phyloP scores from a whole-genome alignment of 805 yeast genomes.

The Candida anglica region DNA sequence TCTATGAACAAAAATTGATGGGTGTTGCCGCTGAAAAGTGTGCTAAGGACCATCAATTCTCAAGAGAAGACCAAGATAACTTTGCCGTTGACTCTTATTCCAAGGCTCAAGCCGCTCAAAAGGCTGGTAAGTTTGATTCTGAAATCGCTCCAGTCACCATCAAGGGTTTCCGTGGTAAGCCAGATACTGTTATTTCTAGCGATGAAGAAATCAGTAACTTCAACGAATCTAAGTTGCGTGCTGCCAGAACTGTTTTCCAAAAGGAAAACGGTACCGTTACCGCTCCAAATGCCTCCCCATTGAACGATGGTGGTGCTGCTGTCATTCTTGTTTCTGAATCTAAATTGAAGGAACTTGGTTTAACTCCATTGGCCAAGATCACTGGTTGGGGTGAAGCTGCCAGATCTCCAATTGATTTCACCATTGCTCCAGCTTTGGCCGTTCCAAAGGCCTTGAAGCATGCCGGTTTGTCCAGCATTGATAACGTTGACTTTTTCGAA shows the following conservation, averaged over 20 bases:
- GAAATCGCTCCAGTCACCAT: conserved; percentile 89
- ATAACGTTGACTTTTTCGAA: conserved; percentile 85
- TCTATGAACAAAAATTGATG: conserved; percentile 85
- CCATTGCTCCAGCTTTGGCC: conserved; percentile 93
- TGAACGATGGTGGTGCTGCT: conserved; percentile 98
- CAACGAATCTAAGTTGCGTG: conserved; percentile 67
- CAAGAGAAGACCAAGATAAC: conserved; percentile 87
- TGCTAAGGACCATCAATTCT: conserved; percentile 71
- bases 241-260: conserved; percentile 94
- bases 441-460: conserved; percentile 93
- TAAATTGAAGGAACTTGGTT: conserved; percentile 78
- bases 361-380: conserved; percentile 87
- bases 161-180: conserved; percentile 86
- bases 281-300: conserved; percentile 93
- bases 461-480: conserved; percentile 50
- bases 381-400: conserved; percentile 99
- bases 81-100: conserved; percentile 82
- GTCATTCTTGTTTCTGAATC: conserved; percentile 79
- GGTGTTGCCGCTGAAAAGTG: conserved; percentile 97
- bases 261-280: conserved; percentile 94
- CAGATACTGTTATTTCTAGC: conserved; percentile 61
- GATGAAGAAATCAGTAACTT: conserved; percentile 86
- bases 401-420: conserved; percentile 89
- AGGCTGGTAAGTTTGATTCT: conserved; percentile 70
- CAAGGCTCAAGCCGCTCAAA: conserved; percentile 80